Evolutionary conservation across 1,284 basidiomycete genomes (phyloP).

Genomic region (Pulveroboletus sp.): DNA sequence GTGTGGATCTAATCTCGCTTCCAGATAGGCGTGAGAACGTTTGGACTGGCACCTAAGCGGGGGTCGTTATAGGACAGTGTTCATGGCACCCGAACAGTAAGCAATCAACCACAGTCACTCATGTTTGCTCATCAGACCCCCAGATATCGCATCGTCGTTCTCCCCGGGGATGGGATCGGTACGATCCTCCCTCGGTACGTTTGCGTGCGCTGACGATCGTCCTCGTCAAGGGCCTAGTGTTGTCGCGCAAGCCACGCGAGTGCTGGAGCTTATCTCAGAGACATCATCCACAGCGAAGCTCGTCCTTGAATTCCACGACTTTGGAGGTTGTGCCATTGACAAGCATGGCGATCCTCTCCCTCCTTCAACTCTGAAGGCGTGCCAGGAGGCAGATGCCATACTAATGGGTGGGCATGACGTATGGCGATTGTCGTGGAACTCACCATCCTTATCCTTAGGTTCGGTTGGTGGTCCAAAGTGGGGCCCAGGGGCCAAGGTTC

Average conservation of each 20-base stretch:
- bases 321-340: slow-evolving; percentile 95
- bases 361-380: slow-evolving; percentile 80
- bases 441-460: slow-evolving; percentile 44
- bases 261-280: slow-evolving; percentile 74
- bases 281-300: slow-evolving; percentile 65
- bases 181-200: slow-evolving; percentile 17
- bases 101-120: slow-evolving; percentile 11
- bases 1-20: slow-evolving; percentile 10
- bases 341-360: slow-evolving; percentile 82
- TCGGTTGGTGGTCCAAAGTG: slow-evolving; percentile 98
- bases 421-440: neutral
- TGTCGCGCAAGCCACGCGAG: slow-evolving; percentile 82
- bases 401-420: slow-evolving; percentile 67
- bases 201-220: slow-evolving; percentile 6
- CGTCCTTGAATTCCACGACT: slow-evolving; percentile 74
- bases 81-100: slow-evolving; percentile 43
- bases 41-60: neutral
- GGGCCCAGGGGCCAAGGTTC: slow-evolving; percentile 87
- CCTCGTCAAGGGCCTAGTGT: slow-evolving; percentile 82
- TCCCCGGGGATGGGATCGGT: slow-evolving; percentile 98
- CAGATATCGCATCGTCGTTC: slow-evolving; percentile 84
- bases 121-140: slow-evolving; percentile 7
- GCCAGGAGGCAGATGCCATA: slow-evolving; percentile 87
- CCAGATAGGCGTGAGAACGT: slow-evolving; percentile 14
- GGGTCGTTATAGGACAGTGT: neutral